Conservation (phyloP, 1,139 yeast genomes). For the Torulaspora pretoriensis region DNA sequence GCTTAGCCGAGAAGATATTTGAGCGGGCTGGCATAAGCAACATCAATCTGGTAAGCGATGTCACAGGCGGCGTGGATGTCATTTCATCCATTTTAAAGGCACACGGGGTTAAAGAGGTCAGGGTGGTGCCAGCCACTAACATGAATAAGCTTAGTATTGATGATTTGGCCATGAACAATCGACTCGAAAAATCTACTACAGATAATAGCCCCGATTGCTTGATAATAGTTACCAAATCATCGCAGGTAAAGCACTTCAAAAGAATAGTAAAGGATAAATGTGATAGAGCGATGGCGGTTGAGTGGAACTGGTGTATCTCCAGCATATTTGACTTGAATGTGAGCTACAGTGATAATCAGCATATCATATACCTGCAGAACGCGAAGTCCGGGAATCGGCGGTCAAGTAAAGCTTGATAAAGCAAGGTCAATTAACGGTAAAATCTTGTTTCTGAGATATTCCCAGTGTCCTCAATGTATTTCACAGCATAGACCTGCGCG, state of each 20-base stretch:
- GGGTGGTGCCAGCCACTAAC: conserved; percentile 35
- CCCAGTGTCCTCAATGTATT: no score
- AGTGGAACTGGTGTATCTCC: conserved; percentile 68
- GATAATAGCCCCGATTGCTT: conserved; percentile 22
- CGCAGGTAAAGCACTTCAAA: conserved; percentile 43
- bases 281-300: conserved; percentile 40
- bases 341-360: conserved; percentile 4
- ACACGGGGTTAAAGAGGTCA: conserved; percentile 55
- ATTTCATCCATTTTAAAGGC: conserved; percentile 58
- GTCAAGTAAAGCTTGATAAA: neutral
- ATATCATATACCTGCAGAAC: conserved; percentile 8
- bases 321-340: conserved; percentile 50
- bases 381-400: neutral
- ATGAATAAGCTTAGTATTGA: conserved; percentile 19
- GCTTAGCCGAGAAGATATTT: conserved; percentile 34
- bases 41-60: conserved; percentile 56
- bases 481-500: no score
- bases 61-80: conserved; percentile 65
- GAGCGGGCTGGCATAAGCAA: conserved; percentile 43
- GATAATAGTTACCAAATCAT: conserved; percentile 38
- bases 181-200: conserved; percentile 2
- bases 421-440: neutral
- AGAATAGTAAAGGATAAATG: conserved; percentile 34
- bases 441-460: neutral
- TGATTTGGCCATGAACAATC: conserved; percentile 28